A percentile compares a stretch with the other conserved stretches of the same genome.
These are phyloP conservation scores for Coelastrella sp. DNA, from an alignment of 139 green algal genomes.

Conservation along the genomic window DNA sequence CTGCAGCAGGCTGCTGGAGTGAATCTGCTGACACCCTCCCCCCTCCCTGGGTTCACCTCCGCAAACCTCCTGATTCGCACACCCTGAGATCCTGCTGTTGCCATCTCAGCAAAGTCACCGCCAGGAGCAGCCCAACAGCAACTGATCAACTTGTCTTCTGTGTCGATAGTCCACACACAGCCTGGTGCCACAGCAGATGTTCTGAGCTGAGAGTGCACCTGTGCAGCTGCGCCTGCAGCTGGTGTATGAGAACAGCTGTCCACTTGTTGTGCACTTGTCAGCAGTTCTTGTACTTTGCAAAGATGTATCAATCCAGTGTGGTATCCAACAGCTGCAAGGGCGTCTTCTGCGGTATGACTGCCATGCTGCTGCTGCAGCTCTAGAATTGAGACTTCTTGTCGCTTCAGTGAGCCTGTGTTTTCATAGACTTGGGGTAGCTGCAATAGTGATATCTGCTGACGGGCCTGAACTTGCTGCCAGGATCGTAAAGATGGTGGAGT, in stretches of 20 bases:
- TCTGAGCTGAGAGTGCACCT: background rate
- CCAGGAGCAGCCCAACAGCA: slow-evolving; percentile 22
- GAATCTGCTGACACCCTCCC: background rate
- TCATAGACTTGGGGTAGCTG: background rate
- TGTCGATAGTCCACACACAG: slow-evolving; percentile 12
- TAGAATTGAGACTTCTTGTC: background rate
- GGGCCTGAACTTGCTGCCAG: background rate
- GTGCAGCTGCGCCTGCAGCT: background rate
- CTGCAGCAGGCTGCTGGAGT: no score
- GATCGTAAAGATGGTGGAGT: background rate
- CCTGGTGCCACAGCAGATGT: background rate
- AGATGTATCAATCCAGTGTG: background rate
- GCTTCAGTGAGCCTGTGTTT: background rate
- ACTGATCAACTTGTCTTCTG: background rate
- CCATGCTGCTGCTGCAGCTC: slow-evolving; percentile 9
- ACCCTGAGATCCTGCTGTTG: background rate
- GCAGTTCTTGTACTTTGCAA: background rate
- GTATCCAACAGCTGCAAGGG: slow-evolving; percentile 10
- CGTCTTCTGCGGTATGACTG: background rate
- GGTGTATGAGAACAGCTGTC: background rate
- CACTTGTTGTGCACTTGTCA: background rate
- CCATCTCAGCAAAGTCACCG: slow-evolving; percentile 9
- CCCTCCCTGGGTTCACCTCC: background rate
- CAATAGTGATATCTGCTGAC: background rate
- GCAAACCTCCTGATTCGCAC: slow-evolving; percentile 13